Evolutionary conservation across 2,329 filamentous ascomycete species (phyloP), one percentile per base, ranked within the genome.

Genomic region (Anthostomella pinea): DNA sequence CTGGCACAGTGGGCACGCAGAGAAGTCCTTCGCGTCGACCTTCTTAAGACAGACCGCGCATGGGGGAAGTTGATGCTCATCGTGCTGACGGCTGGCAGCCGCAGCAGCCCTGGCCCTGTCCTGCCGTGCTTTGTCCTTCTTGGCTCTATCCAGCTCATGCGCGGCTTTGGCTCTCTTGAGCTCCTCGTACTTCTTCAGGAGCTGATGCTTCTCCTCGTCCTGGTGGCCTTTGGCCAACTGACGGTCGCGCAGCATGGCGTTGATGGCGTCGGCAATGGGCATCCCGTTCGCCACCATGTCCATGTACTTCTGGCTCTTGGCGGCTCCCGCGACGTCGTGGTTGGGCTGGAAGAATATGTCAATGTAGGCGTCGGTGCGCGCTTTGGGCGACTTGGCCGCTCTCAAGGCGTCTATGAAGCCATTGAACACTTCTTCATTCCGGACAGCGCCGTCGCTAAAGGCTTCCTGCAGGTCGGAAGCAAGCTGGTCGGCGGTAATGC

Each of bases 121-220:
- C 58, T 71, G 69, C 30, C 52, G 48, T 8, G 47, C 39, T 33
- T 59, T 57, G 21, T 59, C 53, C 35, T 49, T 54, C 37, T 58
- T 59, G 7, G 53, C 49, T 43, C 54, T 56, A 24, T 45, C 49
- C 8, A 54, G 43, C 16, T 60, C 56, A 30, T 64, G 57, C 7
- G 70, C 69, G 39, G 63, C 67, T 50, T 67, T 71, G 18, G 71
- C 72, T 38, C 71, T 60, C 13, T 62, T 63, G 4, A 75, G 60
- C 48, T 73, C 70, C 37, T 71, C 67, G 3, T 74, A 54, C 8
- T 68, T 64, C 34, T 54, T 54, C 21, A 55, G 49, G 7, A 58
- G 51, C 36, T 48, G 47, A 39, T 67, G 63, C 19, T 54, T 59
- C 26, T 67, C 62, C 9, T 69, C n/a, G n/a, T n/a, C 63, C 26